Base-by-base conservation (phyloP, 306 rosid species). In the Rosa lucieae region DNA sequence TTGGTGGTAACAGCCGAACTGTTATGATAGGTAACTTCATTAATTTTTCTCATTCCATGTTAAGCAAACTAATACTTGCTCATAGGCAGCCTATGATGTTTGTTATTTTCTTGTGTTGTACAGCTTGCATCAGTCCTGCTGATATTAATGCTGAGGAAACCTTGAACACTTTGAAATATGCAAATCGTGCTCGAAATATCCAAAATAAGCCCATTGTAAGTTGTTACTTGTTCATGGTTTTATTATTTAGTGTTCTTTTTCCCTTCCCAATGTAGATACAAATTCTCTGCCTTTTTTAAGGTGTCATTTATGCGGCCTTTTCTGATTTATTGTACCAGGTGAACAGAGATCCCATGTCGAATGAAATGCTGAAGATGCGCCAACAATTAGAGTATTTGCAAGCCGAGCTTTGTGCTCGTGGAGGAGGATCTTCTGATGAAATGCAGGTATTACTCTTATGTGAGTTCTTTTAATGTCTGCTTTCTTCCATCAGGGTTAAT, bases 61-160 rank as follows among this genome's bases (percentile, higher is more conserved):
- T 46, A 29, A 42, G 17, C 8, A 44, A 40, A 37, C 23, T 58
- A 47, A 26, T 14, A 8, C 46, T 32, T 48, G 4, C 56, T 37
- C 47, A 26, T 46, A 32, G 32, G n/a, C 48, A 14, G 7, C 12
- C 5, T 23, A 8, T 67, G 15, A 5, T 67, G 44, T 70, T 68
- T 80, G 35, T 58, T 83, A 68, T 85, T 5, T 26, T 82, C 76
- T 89, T 74, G 59, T 76, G n/a, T 65, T 69, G 48, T 20, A 78
- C 87, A 96, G 99, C 99, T 79, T 96, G 99, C 89, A 92, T 93
- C 79, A 96, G 99, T 84, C 99, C 99, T 70, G 98, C 99, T 74
- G 99, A 96, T 82, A 96, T 96, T 81, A 96, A 96, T 83, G 98
- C 97, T 32, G 99, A 96, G 91, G 99, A 96, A 87, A 96, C 99